Base-by-base conservation (phyloP, 2,329 filamentous ascomycete genomes). In the Fusarium penzigii region DNA sequence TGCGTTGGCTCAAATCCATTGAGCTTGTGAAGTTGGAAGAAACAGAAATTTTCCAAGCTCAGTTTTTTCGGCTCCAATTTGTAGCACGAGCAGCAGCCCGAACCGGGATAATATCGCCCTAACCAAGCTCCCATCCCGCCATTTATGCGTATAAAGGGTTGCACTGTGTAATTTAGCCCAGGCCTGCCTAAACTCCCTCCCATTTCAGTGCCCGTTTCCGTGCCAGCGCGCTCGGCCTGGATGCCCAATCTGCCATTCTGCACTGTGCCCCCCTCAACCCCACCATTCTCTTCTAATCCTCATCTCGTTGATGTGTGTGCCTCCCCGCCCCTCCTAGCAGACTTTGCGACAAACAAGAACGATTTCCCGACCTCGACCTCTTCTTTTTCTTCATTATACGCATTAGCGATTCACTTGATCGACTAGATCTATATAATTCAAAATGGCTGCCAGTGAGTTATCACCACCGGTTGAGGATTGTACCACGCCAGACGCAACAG, bases 231-330 rank as follows among this genome's bases (percentile, higher is more conserved):
- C 39, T 51, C 50, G 41, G 51, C 42, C 39, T 62, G 47, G 49
- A 44, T 57, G 57, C 62, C 58, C 47, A 68, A 70, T 68, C 55
- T 67, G 66, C 58, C 47, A 68, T 69, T 68, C 55, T 67, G 66
- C 67, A 70, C 68, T 69, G 69, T 72, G 67, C 66, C 69, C 20
- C 20, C 68, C 65, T 65, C 64, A 68, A 67, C 66, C 67, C 66
- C 69, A 68, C 69, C 67, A 69, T 64, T 36, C 32, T 36, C 32
- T 14, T 36, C 63, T 65, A 68, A 25, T 25, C 57, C 64, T 57
- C 56, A 60, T 55, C 53, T 55, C 46, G 46, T 48, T 47, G 46
- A 46, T 53, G 44, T 49, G 49, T 55, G 41, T 52, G 47, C 47
- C 50, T 59, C 56, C 46, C 58, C 52, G 50, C 51, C 53, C 55